Percentiles rank a stretch among this genome's conserved stretches.
Evolutionary conservation across 73 alveolate genomes (phyloP).

Genomic region (Uronychia setigera): DNA sequence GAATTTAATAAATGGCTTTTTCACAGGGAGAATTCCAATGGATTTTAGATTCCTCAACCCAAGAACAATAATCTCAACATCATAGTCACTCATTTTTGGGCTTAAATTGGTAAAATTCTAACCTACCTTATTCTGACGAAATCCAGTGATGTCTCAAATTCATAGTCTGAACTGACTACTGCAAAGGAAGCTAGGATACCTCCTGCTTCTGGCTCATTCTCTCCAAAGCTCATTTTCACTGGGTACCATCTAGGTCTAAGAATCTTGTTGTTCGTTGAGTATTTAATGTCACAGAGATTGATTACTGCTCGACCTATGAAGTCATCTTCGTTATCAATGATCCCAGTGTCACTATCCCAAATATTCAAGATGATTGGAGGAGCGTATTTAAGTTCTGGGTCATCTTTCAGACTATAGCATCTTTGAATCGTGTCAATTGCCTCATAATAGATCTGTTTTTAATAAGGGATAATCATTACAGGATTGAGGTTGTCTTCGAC

Average conservation of each 20-base stretch:
- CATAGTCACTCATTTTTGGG: conserved; percentile 76
- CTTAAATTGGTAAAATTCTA: conserved; percentile 10
- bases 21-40: conserved; percentile 89
- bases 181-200: conserved; percentile 78
- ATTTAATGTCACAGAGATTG: conserved; percentile 64
- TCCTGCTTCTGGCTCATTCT: conserved; percentile 78
- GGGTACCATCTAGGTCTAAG: conserved; percentile 92
- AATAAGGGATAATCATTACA: conserved; percentile 70
- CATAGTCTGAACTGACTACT: conserved; percentile 65
- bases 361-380: conserved; percentile 83
- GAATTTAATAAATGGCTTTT: conserved; percentile 92
- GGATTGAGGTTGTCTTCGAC: conserved; percentile 79
- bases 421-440: conserved; percentile 1
- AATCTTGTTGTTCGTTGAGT: conserved; percentile 36
- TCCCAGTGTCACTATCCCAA: conserved; percentile 75
- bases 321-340: conserved; percentile 59
- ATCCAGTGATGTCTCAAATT: conserved; percentile 25
- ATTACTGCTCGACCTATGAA: conserved; percentile 82
- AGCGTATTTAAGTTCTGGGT: conserved; percentile 44
- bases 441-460: conserved; percentile 44
- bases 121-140: background rate
- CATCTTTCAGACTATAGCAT: background rate
- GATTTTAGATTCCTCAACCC: conserved; percentile 88
- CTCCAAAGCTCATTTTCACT: conserved; percentile 81
- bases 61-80: conserved; percentile 81